Conservation (phyloP, 2,329 filamentous ascomycete genomes). For the Colletotrichum lini region DNA sequence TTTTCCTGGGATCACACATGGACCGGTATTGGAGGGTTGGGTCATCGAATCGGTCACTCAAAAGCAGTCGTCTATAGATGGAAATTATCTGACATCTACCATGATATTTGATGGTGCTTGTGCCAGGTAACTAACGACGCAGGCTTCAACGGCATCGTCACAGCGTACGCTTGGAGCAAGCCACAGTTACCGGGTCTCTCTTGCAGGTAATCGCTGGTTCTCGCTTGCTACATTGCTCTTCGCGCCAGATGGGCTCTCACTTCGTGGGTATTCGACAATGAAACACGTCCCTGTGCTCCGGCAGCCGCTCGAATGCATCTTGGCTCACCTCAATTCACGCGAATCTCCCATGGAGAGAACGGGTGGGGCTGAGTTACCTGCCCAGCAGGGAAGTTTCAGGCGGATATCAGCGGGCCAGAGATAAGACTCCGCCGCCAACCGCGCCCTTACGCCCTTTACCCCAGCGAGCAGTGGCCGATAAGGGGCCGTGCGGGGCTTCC, state of each 20-base stretch:
- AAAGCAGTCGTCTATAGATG: constrained; percentile 29
- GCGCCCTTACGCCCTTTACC: constrained; percentile 32
- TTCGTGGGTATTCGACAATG: not conserved
- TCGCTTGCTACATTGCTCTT: not conserved
- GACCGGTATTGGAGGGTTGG: not conserved
- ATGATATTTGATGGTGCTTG: not conserved
- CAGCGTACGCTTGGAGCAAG: not conserved
- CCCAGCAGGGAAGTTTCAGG: constrained; percentile 35
- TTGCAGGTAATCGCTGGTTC: not conserved
- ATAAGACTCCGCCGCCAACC: not conserved
- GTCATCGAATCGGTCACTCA: constrained; percentile 9
- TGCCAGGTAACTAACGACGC: not conserved
- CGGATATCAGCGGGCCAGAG: constrained; percentile 43
- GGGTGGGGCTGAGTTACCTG: constrained; percentile 10
- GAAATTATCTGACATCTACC: not conserved
- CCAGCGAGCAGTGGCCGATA: constrained; percentile 32
- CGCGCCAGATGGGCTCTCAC: too few relatives aligned
- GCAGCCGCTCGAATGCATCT: constrained; percentile 8
- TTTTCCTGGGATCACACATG: not conserved
- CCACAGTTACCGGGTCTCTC: not conserved
- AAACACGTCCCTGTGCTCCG: not conserved
- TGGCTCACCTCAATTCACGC: constrained; percentile 2
- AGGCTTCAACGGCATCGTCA: not conserved
- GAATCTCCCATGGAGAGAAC: not conserved
- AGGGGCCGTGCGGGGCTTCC: constrained; percentile 36